Conservation (phyloP, 2,329 filamentous ascomycete species). For the Alternaria atra region DNA sequence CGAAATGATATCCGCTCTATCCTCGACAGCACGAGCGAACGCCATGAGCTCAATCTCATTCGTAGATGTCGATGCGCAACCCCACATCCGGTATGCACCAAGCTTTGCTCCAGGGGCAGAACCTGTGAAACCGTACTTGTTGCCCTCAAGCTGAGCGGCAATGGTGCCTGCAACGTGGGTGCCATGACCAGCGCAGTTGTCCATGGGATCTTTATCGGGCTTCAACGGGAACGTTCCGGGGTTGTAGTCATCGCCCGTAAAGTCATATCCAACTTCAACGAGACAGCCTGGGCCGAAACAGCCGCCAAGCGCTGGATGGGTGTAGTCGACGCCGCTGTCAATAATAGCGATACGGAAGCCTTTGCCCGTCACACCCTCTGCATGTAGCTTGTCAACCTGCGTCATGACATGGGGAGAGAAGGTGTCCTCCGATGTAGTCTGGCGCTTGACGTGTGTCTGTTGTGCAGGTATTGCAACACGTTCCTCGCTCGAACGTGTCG, state of each 20-base stretch:
- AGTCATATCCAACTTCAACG: slow-evolving; percentile 65
- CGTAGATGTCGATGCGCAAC: slow-evolving; percentile 15
- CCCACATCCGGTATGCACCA: slow-evolving; percentile 25
- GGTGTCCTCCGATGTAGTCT: slow-evolving; percentile 5
- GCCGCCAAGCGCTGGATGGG: slow-evolving; percentile 69
- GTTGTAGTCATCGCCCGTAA: slow-evolving; percentile 63
- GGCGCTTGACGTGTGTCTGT: slow-evolving; percentile 17
- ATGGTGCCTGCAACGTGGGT: slow-evolving; percentile 66
- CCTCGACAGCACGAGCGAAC: slow-evolving; percentile 63
- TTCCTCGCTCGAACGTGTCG: neutral
- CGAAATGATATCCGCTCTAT: slow-evolving; percentile 51
- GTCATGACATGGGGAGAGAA: slow-evolving; percentile 45
- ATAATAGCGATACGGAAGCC: slow-evolving; percentile 57
- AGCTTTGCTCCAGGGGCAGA: slow-evolving; percentile 32
- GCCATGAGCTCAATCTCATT: slow-evolving; percentile 24
- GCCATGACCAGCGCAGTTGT: slow-evolving; percentile 66
- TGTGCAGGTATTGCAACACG: neutral
- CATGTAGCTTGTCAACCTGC: slow-evolving; percentile 51
- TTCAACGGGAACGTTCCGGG: slow-evolving; percentile 49
- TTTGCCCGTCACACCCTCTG: slow-evolving; percentile 57
- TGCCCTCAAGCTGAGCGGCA: slow-evolving; percentile 63
- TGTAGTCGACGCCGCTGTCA: slow-evolving; percentile 63
- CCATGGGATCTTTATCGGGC: slow-evolving; percentile 61
- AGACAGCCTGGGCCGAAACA: slow-evolving; percentile 69
- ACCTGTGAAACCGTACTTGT: slow-evolving; percentile 25